A percentile compares a stretch with the other conserved stretches of the same genome.
phyloP scores from a whole-genome alignment of 2,329 filamentous ascomycete species.

The Penicillium corylophilum region DNA sequence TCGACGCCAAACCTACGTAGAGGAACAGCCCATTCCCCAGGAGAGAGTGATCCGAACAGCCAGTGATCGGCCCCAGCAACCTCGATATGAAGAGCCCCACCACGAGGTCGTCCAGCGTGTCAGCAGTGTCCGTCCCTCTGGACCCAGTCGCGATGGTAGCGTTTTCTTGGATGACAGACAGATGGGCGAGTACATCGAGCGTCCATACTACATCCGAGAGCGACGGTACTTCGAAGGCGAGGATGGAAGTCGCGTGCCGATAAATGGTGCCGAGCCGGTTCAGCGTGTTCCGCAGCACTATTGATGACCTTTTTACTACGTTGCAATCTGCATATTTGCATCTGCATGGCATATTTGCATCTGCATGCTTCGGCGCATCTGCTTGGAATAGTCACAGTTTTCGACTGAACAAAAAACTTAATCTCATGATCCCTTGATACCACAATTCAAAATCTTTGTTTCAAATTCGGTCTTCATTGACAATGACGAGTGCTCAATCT shows the following conservation, averaged over 20 bases:
- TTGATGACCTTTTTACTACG: constrained; percentile 15
- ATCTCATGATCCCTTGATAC: neutral
- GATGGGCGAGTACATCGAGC: constrained; percentile 51
- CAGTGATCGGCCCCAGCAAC: constrained; percentile 57
- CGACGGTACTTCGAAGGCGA: constrained; percentile 39
- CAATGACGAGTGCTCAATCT: neutral
- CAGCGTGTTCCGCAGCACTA: constrained; percentile 37
- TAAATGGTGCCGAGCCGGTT: constrained; percentile 33
- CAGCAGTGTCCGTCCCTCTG: constrained; percentile 45
- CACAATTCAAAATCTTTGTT: neutral
- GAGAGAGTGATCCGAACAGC: constrained; percentile 57
- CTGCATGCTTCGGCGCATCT: constrained; percentile 5
- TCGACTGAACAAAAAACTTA: neutral
- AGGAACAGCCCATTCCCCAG: constrained; percentile 63
- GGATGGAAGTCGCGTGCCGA: constrained; percentile 31
- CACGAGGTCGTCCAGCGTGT: constrained; percentile 42
- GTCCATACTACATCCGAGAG: constrained; percentile 41
- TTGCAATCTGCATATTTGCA: constrained; percentile 3
- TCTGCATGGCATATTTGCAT: constrained; percentile 8
- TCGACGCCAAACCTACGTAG: constrained; percentile 49
- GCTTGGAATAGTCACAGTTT: neutral
- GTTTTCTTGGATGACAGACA: constrained; percentile 45
- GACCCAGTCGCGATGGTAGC: constrained; percentile 37
- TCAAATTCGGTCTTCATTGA: neutral
- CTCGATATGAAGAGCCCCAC: constrained; percentile 45